Evolutionary conservation across 148 eudicot species (phyloP).

Genomic region (Vaccinium vitisidaea): DNA sequence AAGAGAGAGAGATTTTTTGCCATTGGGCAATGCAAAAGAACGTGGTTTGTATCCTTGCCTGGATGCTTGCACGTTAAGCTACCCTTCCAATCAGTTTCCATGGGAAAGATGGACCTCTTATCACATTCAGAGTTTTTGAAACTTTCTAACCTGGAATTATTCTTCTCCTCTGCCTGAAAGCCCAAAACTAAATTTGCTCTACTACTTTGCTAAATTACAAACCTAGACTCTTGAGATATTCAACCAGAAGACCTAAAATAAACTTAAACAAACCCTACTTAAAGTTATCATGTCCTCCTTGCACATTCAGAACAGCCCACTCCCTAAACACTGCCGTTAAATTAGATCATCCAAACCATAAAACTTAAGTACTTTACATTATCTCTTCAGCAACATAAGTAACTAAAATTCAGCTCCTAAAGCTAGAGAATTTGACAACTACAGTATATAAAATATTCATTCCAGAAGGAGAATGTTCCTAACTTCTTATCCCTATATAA

Average conservation of each 20-base stretch:
- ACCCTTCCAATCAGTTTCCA: no score
- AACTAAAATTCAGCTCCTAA: not conserved
- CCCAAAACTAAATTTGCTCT: not conserved
- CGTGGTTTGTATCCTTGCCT: no score
- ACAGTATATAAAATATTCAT: not conserved
- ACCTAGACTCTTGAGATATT: not conserved
- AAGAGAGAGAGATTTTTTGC: no score
- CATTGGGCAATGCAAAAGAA: no score
- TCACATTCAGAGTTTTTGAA: not conserved
- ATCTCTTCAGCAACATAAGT: not conserved
- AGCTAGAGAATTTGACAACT: not conserved
- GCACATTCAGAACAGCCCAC: not conserved
- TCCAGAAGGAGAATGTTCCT: not conserved
- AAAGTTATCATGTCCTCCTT: not conserved
- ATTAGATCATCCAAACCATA: not conserved
- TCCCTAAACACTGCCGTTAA: not conserved
- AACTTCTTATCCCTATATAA: not conserved
- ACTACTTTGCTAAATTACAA: not conserved
- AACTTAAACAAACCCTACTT: not conserved
- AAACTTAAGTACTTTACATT: not conserved
- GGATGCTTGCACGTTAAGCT: no score
- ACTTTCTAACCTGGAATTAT: not conserved
- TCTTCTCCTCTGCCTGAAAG: no score
- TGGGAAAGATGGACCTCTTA: no score
- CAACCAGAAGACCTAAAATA: not conserved